Conservation (phyloP, 2,329 filamentous ascomycete species). For the Cladophialophora psammophila region DNA sequence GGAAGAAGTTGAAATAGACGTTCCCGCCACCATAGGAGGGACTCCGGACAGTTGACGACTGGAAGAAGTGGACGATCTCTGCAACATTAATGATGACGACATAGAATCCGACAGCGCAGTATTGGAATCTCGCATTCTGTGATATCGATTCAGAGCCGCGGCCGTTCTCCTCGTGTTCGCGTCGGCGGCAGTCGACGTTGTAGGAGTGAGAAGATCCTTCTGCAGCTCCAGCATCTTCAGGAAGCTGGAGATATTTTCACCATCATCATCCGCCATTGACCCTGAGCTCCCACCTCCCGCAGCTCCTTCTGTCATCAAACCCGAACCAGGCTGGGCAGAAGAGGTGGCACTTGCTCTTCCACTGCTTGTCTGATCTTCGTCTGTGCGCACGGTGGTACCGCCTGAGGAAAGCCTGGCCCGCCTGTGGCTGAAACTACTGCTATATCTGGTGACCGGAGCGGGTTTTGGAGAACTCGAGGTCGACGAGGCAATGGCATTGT, state of each 20-base stretch:
- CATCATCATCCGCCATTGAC: constrained; percentile 77
- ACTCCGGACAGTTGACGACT: constrained; percentile 75
- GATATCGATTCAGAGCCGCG: constrained; percentile 83
- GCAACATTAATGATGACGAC: constrained; percentile 84
- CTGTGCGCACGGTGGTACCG: constrained; percentile 64
- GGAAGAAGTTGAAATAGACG: constrained; percentile 81
- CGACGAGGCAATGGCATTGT: constrained; percentile 69
- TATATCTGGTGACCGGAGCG: constrained; percentile 80
- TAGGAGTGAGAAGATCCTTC: constrained; percentile 79
- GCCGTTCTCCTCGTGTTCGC: constrained; percentile 76
- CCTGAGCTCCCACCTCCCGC: constrained; percentile 69
- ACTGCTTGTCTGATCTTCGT: constrained; percentile 66
- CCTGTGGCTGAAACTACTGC: constrained; percentile 91
- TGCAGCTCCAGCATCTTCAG: constrained; percentile 86
- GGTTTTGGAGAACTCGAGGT: constrained; percentile 80
- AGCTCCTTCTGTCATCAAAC: constrained; percentile 70
- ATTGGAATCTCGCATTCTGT: constrained; percentile 87
- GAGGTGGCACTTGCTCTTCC: constrained; percentile 60
- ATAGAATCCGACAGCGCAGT: constrained; percentile 90
- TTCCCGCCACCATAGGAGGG: constrained; percentile 66
- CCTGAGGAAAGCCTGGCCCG: constrained; percentile 79
- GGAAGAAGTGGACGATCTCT: constrained; percentile 79
- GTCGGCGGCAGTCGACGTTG: constrained; percentile 65
- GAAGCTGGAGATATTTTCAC: constrained; percentile 89
- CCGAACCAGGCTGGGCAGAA: constrained; percentile 75